Evolutionary conservation across 2,329 filamentous ascomycete genomes (phyloP).

Genomic region (Talaromyces sp.): DNA sequence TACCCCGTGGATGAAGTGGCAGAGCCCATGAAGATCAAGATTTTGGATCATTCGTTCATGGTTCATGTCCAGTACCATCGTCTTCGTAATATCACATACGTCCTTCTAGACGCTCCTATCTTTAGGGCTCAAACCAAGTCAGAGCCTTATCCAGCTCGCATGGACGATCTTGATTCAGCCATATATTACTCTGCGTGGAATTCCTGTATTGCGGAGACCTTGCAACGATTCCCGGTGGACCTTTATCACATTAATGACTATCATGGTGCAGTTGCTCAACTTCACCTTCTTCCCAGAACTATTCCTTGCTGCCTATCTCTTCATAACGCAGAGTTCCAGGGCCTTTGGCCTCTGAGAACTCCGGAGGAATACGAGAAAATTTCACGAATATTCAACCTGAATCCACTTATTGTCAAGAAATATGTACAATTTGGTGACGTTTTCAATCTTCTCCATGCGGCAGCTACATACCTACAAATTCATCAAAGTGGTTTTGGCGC

Average conservation of each 20-base stretch:
- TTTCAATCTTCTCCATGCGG: conserved; percentile 61
- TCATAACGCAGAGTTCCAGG: conserved; percentile 64
- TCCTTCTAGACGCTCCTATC: conserved; percentile 59
- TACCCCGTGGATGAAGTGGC: conserved; percentile 55
- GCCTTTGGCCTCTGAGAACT: conserved; percentile 61
- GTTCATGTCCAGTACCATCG: conserved; percentile 59
- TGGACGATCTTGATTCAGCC: conserved; percentile 61
- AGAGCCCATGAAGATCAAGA: conserved; percentile 56
- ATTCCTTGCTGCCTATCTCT: conserved; percentile 58
- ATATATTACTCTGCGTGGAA: conserved; percentile 65
- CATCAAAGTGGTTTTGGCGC: conserved; percentile 62
- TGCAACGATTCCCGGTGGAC: conserved; percentile 56
- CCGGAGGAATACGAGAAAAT: conserved; percentile 55
- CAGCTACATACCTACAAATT: conserved; percentile 57
- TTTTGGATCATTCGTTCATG: conserved; percentile 55
- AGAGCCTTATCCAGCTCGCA: conserved; percentile 59
- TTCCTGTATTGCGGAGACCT: conserved; percentile 58
- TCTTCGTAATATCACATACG: conserved; percentile 60
- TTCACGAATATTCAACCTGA: conserved; percentile 57
- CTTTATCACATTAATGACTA: conserved; percentile 62
- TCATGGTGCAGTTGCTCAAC: conserved; percentile 57
- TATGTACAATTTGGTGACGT: conserved; percentile 63
- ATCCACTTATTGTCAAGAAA: conserved; percentile 49
- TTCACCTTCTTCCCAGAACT: conserved; percentile 57
- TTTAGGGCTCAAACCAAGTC: conserved; percentile 58